These are phyloP conservation scores for Petunia secreta DNA, from an alignment of 257 asterid species.

Conservation along the genomic window DNA sequence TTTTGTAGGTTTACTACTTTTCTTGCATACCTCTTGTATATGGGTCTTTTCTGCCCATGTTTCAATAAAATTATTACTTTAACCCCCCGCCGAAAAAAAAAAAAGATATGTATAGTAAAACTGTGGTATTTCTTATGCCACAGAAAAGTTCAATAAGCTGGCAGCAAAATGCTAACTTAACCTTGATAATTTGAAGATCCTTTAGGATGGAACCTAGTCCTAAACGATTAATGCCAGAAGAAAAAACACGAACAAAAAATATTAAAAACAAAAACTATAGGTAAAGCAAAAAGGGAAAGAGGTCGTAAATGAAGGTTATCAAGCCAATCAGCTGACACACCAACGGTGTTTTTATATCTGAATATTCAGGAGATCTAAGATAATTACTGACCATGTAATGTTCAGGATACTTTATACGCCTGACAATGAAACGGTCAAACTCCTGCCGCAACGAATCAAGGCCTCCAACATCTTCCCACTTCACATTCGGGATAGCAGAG, in stretches of 20 bases:
- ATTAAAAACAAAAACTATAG: not conserved
- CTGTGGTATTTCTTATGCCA: conserved; percentile 13
- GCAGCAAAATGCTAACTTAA: not conserved
- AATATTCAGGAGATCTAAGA: conserved; percentile 12
- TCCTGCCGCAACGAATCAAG: conserved; percentile 62
- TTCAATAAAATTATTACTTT: no score
- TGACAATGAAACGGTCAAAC: conserved; percentile 64
- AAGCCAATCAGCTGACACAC: not conserved
- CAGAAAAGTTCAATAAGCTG: not conserved
- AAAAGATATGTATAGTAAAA: conserved; percentile 12
- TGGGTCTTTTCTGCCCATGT: no score
- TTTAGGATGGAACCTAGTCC: not conserved
- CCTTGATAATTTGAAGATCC: not conserved
- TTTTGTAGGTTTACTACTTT: no score
- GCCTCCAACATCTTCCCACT: conserved; percentile 97
- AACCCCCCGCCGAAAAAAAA: not conserved
- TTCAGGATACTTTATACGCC: conserved; percentile 74
- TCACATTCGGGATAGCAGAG: conserved; percentile 79
- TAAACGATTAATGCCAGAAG: not conserved
- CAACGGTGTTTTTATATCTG: not conserved
- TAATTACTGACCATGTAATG: conserved; percentile 58
- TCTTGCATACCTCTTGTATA: no score
- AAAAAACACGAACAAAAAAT: not conserved
- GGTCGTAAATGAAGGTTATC: not conserved
- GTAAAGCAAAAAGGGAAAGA: not conserved